phyloP scores from a whole-genome alignment of 306 rosid species.

The Senna tora region DNA sequence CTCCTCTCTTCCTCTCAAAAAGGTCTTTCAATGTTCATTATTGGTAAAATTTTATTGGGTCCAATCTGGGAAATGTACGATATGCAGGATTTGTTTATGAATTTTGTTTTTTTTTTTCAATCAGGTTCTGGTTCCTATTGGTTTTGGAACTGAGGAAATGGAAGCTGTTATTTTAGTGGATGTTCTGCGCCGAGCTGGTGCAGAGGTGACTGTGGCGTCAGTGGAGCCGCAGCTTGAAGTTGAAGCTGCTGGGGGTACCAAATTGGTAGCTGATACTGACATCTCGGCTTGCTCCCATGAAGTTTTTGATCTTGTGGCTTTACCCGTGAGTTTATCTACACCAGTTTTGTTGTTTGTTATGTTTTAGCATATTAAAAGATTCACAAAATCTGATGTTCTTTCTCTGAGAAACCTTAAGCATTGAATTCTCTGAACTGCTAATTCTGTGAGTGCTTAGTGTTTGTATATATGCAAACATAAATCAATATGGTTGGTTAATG shows the following conservation, averaged over 20 bases:
- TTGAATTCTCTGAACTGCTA: too few relatives aligned
- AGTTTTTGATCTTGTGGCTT: constrained; percentile 80
- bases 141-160: constrained; percentile 94
- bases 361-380: not conserved
- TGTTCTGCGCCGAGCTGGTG: constrained; percentile 95
- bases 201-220: constrained; percentile 87
- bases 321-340: constrained; percentile 68
- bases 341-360: not conserved
- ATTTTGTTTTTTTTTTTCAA: not conserved
- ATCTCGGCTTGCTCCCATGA: constrained; percentile 66
- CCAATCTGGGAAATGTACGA: not conserved
- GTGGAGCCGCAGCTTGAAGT: constrained; percentile 82
- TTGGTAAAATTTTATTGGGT: not conserved
- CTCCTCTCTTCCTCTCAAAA: constrained; percentile 54
- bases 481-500: too few relatives aligned
- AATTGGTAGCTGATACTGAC: constrained; percentile 76
- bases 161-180: constrained; percentile 84
- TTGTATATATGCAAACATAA: too few relatives aligned
- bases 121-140: constrained; percentile 87
- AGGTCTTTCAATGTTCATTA: constrained; percentile 39
- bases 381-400: not conserved
- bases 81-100: not conserved
- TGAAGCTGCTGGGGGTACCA: constrained; percentile 75
- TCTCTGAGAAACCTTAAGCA: not conserved
- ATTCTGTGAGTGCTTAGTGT: too few relatives aligned